Evolutionary conservation across 371 early-diverging fungal species (phyloP), one percentile per base, ranked within the genome.

Genomic region (Funneliformis caledonium): DNA sequence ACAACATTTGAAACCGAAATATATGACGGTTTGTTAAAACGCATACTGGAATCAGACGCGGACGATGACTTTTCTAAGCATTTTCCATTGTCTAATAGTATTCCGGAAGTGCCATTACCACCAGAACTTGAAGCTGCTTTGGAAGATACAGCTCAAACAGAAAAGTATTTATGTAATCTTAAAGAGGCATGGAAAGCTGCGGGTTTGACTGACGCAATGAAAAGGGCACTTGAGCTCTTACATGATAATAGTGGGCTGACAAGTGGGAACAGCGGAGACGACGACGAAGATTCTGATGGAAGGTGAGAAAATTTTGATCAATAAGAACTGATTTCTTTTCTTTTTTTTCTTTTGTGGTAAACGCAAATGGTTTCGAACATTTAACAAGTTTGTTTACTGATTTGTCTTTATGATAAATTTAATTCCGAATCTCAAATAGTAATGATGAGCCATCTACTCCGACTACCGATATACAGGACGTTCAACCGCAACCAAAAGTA

Each of bases 71-170:
- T 79, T 59, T 33, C n/a, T 47, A 78, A 78, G 16, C 33, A 78
- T 69, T 65, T 78, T 22, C 69, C 59, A 22, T 1, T 69, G n/a
- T 9, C 67, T 26, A 61, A 64, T 45, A 12, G 52, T 31, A 11
- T 7, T 14, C 19, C 42, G 14, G 72, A 56, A 47, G 69, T 60
- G 43, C 72, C 76, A 10, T 79, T 79, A 48, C 70, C 80, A 52
- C 80, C 80, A 37, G 80, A 79, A 70, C 65, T 79, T 48, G 80
- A 79, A 79, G 80, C 80, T 45, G 80, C 80, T 7, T 31, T 79
- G 26, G 80, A 79, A 52, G 80, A 79, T 45, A 45, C 12, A 33
- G 26, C 14, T 22, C 80, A 79, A 43, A 52, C 70, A 33, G 80
- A 68, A 70, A 48, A 79, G 56, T 79, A 79, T 60, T 45, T 79